Base-by-base conservation (phyloP, 495 filamentous ascomycete genomes). In the Aspergillus egyptiacus region DNA sequence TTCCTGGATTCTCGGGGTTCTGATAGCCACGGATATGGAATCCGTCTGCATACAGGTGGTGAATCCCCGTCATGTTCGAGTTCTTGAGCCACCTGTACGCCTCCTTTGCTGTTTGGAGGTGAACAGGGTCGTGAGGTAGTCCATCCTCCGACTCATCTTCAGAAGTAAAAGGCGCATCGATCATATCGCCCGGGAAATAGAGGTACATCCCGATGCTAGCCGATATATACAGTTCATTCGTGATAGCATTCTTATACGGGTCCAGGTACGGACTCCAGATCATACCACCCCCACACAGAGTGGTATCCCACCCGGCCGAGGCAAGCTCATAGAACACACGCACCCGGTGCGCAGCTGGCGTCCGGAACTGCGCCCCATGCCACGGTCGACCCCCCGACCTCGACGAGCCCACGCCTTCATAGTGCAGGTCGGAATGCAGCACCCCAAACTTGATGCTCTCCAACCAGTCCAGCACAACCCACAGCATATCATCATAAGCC, bases 221-320 rank as follows among this genome's bases (percentile, higher is more conserved):
- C 0, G 89, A 71, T 45, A 96, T 87, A 59, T 73, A 97, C 7
- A 96, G 76, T 61, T 97, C 82, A 61, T 98, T 98, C 24, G 93
- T 98, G 54, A 98, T 91, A 47, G 93, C 90, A 59, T 98, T 98
- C 64, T 97, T 98, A 67, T 98, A 96, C 0, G 91, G 89, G 17
- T 70, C 65, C 32, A 95, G 67, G 40, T 80, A 76, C 5, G 89
- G 93, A 39, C 82, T 93, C 93, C 93, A 98, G 40, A 84, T 73
- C 89, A 98, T 96, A 2, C 93, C 93, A 13, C 93, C 93, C 10
- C 78, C 78, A 56, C 93, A 96, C 2, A 96, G 75, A 31, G 71
- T 74, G 17, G 77, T 81, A 66, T 95, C 89, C 89, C 91, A 96
- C 8, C 89, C 91, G 5, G 64, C 61, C 6, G 77, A 76, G 9